These are phyloP conservation scores for Dryadomyces quercivorus DNA, from an alignment of 2,329 filamentous ascomycete genomes.

Conservation along the genomic window DNA sequence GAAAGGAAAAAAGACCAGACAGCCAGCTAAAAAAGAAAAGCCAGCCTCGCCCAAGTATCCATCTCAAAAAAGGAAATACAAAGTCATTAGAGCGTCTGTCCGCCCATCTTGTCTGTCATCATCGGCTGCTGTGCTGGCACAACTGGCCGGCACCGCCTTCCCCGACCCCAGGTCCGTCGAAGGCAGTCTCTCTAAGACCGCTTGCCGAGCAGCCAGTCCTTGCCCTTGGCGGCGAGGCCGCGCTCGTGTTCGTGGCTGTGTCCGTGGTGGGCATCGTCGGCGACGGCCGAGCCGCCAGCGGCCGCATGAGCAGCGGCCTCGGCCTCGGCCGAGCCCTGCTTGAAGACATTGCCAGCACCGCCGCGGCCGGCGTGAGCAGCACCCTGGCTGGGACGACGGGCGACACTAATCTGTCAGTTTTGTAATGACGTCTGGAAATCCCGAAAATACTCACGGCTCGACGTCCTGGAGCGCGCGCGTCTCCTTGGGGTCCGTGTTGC, in stretches of 20 bases:
- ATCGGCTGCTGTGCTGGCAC: too few relatives aligned
- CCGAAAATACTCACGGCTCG: constrained; percentile 42
- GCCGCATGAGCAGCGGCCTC: constrained; percentile 16
- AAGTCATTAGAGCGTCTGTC: too few relatives aligned
- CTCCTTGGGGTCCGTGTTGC: constrained; percentile 56
- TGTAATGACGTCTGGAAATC: neutral
- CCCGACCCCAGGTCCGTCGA: neutral
- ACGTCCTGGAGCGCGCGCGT: constrained; percentile 79
- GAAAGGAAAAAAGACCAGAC: neutral
- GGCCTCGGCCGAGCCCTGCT: constrained; percentile 29
- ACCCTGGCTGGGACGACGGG: constrained; percentile 43
- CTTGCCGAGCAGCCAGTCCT: constrained; percentile 37
- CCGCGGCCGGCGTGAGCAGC: constrained; percentile 60
- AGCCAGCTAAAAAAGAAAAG: neutral
- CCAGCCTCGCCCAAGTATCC: too few relatives aligned
- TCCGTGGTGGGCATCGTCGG: constrained; percentile 17
- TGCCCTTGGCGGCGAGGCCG: constrained; percentile 29
- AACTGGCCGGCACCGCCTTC: neutral
- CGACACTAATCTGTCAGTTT: constrained; percentile 24
- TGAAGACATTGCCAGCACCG: constrained; percentile 60
- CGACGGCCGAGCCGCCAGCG: constrained; percentile 18
- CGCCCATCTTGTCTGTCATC: too few relatives aligned
- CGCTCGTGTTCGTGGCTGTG: constrained; percentile 4
- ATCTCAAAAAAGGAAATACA: too few relatives aligned
- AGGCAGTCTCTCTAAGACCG: constrained; percentile 17